Percentiles rank a stretch among this genome's conserved stretches.
Evolutionary conservation across 2,329 filamentous ascomycete genomes (phyloP).

Genomic region (Ascochyta pisi): DNA sequence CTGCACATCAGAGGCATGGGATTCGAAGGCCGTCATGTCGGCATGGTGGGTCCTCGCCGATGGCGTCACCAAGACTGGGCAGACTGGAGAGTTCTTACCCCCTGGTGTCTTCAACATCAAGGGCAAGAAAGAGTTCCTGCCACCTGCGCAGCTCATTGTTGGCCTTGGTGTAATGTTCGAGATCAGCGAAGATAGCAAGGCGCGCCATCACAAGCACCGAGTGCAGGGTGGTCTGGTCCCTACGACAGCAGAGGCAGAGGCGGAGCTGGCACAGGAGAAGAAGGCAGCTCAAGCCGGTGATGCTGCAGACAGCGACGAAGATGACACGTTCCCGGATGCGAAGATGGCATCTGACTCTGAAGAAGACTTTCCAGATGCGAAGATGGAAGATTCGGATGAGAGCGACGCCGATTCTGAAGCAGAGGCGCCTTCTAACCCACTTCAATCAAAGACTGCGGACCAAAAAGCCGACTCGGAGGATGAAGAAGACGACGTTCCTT

Average conservation of each 20-base stretch:
- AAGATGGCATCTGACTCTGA: conserved; percentile 49
- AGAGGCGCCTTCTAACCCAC: conserved; percentile 46
- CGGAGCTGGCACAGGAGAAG: conserved; percentile 23
- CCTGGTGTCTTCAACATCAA: conserved; percentile 80
- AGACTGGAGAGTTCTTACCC: conserved; percentile 79
- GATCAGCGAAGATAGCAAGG: conserved; percentile 86
- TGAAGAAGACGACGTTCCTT: conserved; percentile 27
- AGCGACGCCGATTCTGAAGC: conserved; percentile 47
- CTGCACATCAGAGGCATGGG: conserved; percentile 89
- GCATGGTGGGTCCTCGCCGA: conserved; percentile 94
- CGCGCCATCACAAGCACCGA: conserved; percentile 78
- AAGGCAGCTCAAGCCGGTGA: conserved; percentile 26
- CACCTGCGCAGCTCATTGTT: conserved; percentile 84
- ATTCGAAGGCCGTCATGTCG: conserved; percentile 93
- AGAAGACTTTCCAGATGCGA: conserved; percentile 56
- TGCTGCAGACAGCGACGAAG: conserved; percentile 47
- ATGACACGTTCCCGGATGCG: conserved; percentile 56
- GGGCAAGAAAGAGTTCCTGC: conserved; percentile 89
- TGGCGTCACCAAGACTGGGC: conserved; percentile 86
- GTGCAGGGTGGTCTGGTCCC: conserved; percentile 52
- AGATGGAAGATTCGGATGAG: conserved; percentile 45
- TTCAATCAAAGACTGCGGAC: conserved; percentile 41
- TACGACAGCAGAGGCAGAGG: conserved; percentile 29
- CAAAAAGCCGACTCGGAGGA: conserved; percentile 27
- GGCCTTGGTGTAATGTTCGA: conserved; percentile 88